A percentile compares a stretch with the other conserved stretches of the same genome.
Evolutionary conservation across 495 filamentous ascomycete genomes (phyloP).

Genomic region (Gamarada debralockiae): DNA sequence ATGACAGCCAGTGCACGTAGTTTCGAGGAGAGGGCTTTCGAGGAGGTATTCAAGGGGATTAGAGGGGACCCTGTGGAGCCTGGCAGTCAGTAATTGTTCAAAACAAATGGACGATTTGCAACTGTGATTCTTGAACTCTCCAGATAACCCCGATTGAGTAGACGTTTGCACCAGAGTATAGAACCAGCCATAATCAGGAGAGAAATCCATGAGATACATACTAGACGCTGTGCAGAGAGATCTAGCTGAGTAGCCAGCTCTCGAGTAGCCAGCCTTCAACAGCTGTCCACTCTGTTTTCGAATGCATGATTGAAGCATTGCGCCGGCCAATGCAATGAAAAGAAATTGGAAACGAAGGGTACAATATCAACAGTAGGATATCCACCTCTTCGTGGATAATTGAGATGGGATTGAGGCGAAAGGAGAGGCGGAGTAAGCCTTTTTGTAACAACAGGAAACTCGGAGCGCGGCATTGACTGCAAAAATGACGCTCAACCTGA

Average conservation of each 20-base stretch:
- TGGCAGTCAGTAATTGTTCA: no score
- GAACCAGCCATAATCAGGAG: no score
- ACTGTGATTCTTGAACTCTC: no score
- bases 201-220: constrained; percentile 35
- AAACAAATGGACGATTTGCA: no score
- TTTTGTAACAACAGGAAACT: no score
- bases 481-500: not conserved
- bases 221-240: constrained; percentile 43
- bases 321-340: constrained; percentile 21
- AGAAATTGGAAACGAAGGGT: no score
- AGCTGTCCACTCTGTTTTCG: constrained; percentile 46
- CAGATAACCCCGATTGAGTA: no score
- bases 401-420: constrained; percentile 23
- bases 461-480: constrained; percentile 9
- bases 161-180: no score
- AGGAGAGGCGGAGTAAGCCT: constrained; percentile 54
- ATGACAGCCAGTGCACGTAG: constrained; percentile 49
- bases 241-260: no score
- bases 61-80: constrained; percentile 30
- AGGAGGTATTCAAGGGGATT: constrained; percentile 22
- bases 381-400: constrained; percentile 3
- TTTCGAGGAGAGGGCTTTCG: constrained; percentile 24
- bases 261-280: constrained; percentile 44
- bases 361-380: constrained; percentile 1
- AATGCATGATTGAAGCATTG: constrained; percentile 51